Base-by-base conservation (phyloP, 1,284 basidiomycete genomes). In the Puccinia hordei region DNA sequence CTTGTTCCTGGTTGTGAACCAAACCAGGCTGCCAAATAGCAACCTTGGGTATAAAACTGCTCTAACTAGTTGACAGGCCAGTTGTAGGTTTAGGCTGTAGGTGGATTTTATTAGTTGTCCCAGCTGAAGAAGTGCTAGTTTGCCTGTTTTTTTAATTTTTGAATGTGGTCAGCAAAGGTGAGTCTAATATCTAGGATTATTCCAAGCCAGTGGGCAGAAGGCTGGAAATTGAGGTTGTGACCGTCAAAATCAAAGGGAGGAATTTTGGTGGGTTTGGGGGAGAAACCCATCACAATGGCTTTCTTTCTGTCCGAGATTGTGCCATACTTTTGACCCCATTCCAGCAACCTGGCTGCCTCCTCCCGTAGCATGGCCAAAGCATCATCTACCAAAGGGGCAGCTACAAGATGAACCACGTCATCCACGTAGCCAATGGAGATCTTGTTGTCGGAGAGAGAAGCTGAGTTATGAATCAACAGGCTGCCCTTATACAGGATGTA, bases 401-500 rank as follows among this genome's bases (percentile, higher is more conserved):
- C 53, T 2, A 63, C 53, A 0, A 74, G 57, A 33, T 61, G 44
- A 1, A 57, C 41, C 6, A 74, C 55, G 27, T 74, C 73, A 27
- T 74, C 73, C 15, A 74, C 46, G 41, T 61, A 59, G 4, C 55
- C 73, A 27, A 74, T 24, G 9, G 73, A 59, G 22, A 74, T 59
- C 27, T 22, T 30, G 33, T 17, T 19, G 13, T 49, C 13, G 1
- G n/a, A 1, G 5, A 74, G 9, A 22, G 55, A 61, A 9, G 46
- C n/a, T n/a, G n/a, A n/a, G n/a, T n/a, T n/a, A n/a, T n/a, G n/a
- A n/a, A n/a, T n/a, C n/a, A n/a, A n/a, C n/a, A n/a, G n/a, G n/a
- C n/a, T n/a, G n/a, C n/a, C n/a, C 10, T 74, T 74, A 53, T 74
- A 74, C 0, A 74, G 49, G 13, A 74, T 61, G 41, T 74, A 74